Conservation (phyloP, 1,284 basidiomycete species). For the Cutaneotrichosporon arboriforme region DNA sequence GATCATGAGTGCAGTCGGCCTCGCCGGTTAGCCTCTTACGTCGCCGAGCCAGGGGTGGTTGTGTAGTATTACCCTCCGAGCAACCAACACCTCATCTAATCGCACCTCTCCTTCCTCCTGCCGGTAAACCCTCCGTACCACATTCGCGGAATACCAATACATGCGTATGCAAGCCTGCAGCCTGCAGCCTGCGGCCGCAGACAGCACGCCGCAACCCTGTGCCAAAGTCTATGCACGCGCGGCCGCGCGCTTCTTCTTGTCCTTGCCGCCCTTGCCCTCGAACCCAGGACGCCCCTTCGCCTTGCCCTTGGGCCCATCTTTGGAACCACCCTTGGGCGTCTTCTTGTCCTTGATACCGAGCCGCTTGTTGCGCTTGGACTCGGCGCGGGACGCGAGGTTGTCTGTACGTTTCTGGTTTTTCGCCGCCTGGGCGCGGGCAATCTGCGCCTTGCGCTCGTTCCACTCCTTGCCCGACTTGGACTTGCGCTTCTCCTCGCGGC, state of each 20-base stretch:
- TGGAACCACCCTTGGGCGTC: constrained; percentile 7
- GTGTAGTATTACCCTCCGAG: too few relatives aligned
- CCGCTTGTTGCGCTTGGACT: constrained; percentile 69
- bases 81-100: too few relatives aligned
- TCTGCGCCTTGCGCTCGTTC: constrained; percentile 74
- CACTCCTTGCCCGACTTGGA: constrained; percentile 73
- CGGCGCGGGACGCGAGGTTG: constrained; percentile 75
- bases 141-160: too few relatives aligned
- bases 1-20: too few relatives aligned
- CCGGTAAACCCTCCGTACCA: too few relatives aligned
- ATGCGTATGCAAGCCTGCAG: too few relatives aligned
- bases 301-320: neutral
- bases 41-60: too few relatives aligned
- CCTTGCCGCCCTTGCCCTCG: neutral
- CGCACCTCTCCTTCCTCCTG: too few relatives aligned
- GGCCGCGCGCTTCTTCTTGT: neutral
- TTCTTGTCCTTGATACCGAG: constrained; percentile 58
- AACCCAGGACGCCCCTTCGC: neutral
- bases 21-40: too few relatives aligned
- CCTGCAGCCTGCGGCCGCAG: too few relatives aligned
- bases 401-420: constrained; percentile 81
- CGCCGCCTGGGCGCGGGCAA: constrained; percentile 66
- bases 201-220: too few relatives aligned
- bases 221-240: neutral
- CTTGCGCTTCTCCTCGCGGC: constrained; percentile 84